Percentiles rank a stretch among this genome's conserved stretches.
These are phyloP conservation scores for Boletellus ananas DNA, from an alignment of 768 basidiomycete species.

Conservation along the genomic window DNA sequence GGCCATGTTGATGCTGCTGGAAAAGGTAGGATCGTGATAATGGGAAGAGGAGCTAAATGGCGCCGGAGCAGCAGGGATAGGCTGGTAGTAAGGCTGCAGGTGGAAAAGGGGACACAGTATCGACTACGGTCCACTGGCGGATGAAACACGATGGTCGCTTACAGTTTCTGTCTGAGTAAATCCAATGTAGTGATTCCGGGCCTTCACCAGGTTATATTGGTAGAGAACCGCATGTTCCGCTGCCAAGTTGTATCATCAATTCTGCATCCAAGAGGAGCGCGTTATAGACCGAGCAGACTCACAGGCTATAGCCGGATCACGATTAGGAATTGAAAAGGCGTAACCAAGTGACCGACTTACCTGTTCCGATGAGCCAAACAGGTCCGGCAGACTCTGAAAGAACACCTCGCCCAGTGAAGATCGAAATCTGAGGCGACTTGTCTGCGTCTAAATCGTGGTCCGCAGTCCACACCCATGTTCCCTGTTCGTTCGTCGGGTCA, in stretches of 20 bases:
- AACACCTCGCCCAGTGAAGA: conserved; percentile 69
- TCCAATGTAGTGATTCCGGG: conserved; percentile 47
- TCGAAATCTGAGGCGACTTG: conserved; percentile 44
- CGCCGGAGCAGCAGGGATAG: conserved; percentile 38
- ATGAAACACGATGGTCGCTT: neutral
- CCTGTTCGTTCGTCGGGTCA: conserved; percentile 34
- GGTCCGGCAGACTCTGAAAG: conserved; percentile 74
- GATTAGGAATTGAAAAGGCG: neutral
- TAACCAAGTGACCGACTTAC: conserved; percentile 10
- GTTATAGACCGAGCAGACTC: neutral
- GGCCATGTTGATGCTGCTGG: neutral
- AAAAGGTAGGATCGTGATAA: conserved; percentile 39
- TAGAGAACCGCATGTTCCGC: conserved; percentile 47
- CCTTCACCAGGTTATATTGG: conserved; percentile 43
- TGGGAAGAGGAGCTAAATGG: conserved; percentile 37
- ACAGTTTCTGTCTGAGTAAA: conserved; percentile 52
- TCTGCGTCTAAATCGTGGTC: conserved; percentile 63
- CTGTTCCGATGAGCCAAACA: conserved; percentile 76
- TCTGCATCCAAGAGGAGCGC: neutral
- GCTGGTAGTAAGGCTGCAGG: conserved; percentile 47
- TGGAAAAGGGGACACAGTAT: neutral
- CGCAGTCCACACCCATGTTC: conserved; percentile 77
- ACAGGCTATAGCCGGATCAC: conserved; percentile 15
- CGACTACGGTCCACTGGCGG: too few relatives aligned
- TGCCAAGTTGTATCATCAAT: neutral